These are phyloP conservation scores for Venturiaceae sp. DNA, from an alignment of 2,329 filamentous ascomycete genomes.

Conservation along the genomic window DNA sequence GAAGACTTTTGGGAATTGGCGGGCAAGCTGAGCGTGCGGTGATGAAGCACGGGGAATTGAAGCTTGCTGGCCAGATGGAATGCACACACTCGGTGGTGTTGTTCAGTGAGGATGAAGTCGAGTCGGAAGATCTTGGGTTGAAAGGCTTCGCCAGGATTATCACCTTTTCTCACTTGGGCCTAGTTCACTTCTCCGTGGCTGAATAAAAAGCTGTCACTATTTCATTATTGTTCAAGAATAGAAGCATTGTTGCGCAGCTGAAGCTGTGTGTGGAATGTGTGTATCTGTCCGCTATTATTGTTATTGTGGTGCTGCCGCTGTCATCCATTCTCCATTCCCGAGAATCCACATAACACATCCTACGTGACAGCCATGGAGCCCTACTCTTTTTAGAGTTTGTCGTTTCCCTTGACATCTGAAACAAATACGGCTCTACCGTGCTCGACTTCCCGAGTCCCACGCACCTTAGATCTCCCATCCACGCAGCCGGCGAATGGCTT, in stretches of 20 bases:
- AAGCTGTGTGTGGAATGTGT: neutral
- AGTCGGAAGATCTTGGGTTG: neutral
- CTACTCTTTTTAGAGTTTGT: neutral
- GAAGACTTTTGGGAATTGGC: too few species aligned
- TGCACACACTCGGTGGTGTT: neutral
- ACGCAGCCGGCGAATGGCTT: neutral
- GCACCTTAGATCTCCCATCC: neutral
- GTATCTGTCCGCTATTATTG: too few species aligned
- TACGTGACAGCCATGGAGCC: neutral
- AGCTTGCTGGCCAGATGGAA: constrained; percentile 1
- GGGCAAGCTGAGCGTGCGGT: neutral
- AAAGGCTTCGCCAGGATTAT: too few species aligned
- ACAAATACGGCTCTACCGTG: too few species aligned
- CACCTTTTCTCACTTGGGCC: neutral
- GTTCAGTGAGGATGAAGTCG: neutral
- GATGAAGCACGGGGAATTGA: neutral
- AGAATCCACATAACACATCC: neutral
- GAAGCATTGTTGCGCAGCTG: neutral
- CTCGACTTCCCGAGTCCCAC: too few species aligned
- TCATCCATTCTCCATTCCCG: too few species aligned
- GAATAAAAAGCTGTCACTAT: neutral
- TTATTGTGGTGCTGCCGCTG: neutral
- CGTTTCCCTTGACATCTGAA: neutral
- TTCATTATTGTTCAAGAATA: neutral
- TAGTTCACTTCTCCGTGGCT: neutral